Conservation (phyloP, 805 yeast species). For the Lipomyces kockii region DNA sequence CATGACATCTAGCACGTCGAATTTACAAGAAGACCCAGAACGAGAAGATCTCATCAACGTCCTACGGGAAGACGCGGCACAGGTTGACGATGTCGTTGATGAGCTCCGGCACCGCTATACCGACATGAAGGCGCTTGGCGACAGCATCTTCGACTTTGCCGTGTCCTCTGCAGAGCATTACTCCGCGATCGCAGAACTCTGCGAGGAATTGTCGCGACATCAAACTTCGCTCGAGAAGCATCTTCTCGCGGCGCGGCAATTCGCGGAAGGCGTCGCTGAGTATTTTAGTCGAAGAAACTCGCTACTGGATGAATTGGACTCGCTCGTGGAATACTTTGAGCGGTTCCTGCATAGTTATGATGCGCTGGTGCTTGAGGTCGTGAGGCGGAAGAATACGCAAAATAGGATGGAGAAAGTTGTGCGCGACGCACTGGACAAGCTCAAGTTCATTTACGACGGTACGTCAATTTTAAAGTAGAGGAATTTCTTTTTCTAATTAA, state of each 20-base stretch:
- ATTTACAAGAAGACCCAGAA: slow-evolving; percentile 45
- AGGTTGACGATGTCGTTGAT: slow-evolving; percentile 41
- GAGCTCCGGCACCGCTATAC: slow-evolving; percentile 29
- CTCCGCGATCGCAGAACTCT: slow-evolving; percentile 1
- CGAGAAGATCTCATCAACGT: slow-evolving; percentile 62
- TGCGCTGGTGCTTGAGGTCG: slow-evolving; percentile 56
- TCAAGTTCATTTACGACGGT: slow-evolving; percentile 48
- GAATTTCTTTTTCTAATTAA: neutral
- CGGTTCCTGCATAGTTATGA: slow-evolving; percentile 59
- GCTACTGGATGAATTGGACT: slow-evolving; percentile 47
- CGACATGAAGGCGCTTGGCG: slow-evolving; percentile 20
- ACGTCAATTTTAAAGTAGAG: neutral
- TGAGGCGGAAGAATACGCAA: slow-evolving; percentile 55
- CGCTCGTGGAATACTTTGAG: slow-evolving; percentile 55
- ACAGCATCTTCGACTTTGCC: slow-evolving; percentile 19
- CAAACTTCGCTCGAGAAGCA: slow-evolving; percentile 21
- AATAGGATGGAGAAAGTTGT: slow-evolving; percentile 50
- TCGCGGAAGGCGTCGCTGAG: slow-evolving; percentile 41
- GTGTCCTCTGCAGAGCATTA: slow-evolving; percentile 17
- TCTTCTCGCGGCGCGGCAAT: slow-evolving; percentile 35
- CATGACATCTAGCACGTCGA: slow-evolving; percentile 47
- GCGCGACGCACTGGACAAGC: slow-evolving; percentile 49
- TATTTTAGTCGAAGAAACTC: slow-evolving; percentile 30
- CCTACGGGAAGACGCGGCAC: slow-evolving; percentile 47
- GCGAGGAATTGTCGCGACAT: neutral